These are phyloP conservation scores for Paramecium tetraurelia DNA, from an alignment of 73 alveolate species.

Conservation along the genomic window DNA sequence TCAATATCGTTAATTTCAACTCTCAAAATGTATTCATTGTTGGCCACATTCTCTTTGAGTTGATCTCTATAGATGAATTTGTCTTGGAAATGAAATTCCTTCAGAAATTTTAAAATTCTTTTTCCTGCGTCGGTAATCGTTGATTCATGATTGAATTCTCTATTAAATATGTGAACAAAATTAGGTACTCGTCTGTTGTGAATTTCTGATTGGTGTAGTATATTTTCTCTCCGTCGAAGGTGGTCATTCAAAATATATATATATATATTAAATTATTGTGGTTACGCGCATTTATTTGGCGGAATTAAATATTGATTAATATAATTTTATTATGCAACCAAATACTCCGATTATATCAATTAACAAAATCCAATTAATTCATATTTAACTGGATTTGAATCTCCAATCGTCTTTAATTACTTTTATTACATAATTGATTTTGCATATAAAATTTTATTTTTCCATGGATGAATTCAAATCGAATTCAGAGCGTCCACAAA, in stretches of 20 bases:
- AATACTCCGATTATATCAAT: neutral
- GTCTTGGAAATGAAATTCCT: slow-evolving; percentile 2
- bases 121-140: neutral
- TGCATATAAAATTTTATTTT: neutral
- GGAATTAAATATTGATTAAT: neutral
- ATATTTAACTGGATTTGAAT: neutral
- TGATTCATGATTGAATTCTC: neutral
- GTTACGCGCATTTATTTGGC: slow-evolving; percentile 16
- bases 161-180: neutral
- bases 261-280: neutral
- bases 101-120: neutral
- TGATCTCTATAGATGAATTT: neutral
- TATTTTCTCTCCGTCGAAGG: neutral
- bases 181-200: neutral
- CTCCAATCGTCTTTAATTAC: neutral
- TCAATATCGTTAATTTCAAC: slow-evolving; percentile 22
- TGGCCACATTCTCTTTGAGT: neutral
- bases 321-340: neutral
- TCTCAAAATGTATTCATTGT: neutral
- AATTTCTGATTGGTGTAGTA: slow-evolving; percentile 15
- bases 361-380: neutral
- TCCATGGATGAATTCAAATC: neutral
- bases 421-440: neutral
- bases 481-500: neutral
- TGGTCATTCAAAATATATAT: neutral